A percentile compares a stretch with the other conserved stretches of the same genome.
These are phyloP conservation scores for Pyrus communis DNA, from an alignment of 306 rosid species.

Conservation along the genomic window DNA sequence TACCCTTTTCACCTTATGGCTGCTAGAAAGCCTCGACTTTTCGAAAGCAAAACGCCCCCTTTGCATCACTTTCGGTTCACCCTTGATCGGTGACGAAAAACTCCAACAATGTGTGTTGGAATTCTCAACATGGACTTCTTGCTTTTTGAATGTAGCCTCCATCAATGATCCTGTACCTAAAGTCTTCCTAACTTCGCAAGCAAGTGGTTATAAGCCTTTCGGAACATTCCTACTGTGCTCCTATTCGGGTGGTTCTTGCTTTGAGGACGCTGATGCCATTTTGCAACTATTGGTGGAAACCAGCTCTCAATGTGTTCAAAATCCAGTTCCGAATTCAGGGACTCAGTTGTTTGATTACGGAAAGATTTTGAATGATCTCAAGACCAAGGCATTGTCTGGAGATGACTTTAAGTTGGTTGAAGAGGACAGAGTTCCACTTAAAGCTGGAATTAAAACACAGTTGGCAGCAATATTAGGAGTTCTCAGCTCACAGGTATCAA, in stretches of 20 bases:
- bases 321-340: background rate
- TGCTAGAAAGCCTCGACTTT: constrained; percentile 23
- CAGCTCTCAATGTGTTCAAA: background rate
- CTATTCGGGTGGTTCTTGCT: constrained; percentile 32
- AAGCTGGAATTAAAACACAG: constrained; percentile 31
- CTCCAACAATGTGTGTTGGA: constrained; percentile 34
- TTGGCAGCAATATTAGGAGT: constrained; percentile 30
- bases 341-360: constrained; percentile 21
- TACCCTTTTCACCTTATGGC: constrained; percentile 55
- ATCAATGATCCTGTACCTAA: constrained; percentile 37
- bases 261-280: constrained; percentile 36
- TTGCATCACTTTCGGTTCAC: constrained; percentile 76
- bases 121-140: constrained; percentile 50
- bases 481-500: constrained; percentile 24
- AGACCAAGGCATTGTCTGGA: constrained; percentile 12
- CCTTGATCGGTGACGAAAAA: constrained; percentile 41
- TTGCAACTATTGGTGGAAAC: constrained; percentile 16
- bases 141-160: constrained; percentile 56
- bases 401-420: background rate
- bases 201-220: constrained; percentile 33
- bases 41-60: constrained; percentile 36
- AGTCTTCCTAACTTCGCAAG: background rate
- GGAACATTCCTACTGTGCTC: constrained; percentile 64
- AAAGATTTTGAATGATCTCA: constrained; percentile 24
- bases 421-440: constrained; percentile 7